Conservation (phyloP, 768 basidiomycete species). For the Leccinum longicurvipes region DNA sequence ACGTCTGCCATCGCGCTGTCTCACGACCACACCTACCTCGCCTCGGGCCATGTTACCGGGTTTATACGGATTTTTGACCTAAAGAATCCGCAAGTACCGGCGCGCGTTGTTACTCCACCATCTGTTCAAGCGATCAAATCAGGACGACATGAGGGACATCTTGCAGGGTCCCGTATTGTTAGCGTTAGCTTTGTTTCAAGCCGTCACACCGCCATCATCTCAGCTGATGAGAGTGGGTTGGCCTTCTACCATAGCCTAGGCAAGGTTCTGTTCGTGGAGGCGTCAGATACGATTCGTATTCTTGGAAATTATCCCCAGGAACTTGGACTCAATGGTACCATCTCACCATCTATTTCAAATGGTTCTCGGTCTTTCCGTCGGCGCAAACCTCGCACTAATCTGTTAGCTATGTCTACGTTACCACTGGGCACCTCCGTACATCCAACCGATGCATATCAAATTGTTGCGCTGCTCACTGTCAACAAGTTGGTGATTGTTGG, state of each 20-base stretch:
- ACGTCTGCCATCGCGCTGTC: slow-evolving; percentile 91
- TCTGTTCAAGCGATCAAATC: slow-evolving; percentile 64
- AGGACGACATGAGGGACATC: slow-evolving; percentile 82
- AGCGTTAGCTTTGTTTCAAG: slow-evolving; percentile 85
- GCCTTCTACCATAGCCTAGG: slow-evolving; percentile 95
- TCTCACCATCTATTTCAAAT: slow-evolving; percentile 16
- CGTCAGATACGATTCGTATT: slow-evolving; percentile 89
- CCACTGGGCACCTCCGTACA: slow-evolving; percentile 75
- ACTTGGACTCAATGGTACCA: not conserved
- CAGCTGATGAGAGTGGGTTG: slow-evolving; percentile 85
- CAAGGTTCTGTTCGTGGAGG: slow-evolving; percentile 92
- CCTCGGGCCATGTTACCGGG: slow-evolving; percentile 81
- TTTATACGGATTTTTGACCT: slow-evolving; percentile 86
- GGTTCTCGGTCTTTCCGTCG: slow-evolving; percentile 36
- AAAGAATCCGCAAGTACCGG: slow-evolving; percentile 61
- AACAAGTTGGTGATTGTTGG: slow-evolving; percentile 92
- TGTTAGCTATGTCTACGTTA: slow-evolving; percentile 77
- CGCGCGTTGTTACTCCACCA: slow-evolving; percentile 68
- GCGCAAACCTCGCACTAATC: slow-evolving; percentile 55
- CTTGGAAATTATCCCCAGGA: slow-evolving; percentile 84
- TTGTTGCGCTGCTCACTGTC: slow-evolving; percentile 85
- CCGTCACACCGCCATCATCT: slow-evolving; percentile 89
- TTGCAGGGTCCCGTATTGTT: slow-evolving; percentile 74
- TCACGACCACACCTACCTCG: slow-evolving; percentile 90
- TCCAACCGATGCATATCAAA: slow-evolving; percentile 71